Percentiles rank a stretch among this genome's conserved stretches.
phyloP scores from a whole-genome alignment of 768 basidiomycete species.

The Collybia sp. region DNA sequence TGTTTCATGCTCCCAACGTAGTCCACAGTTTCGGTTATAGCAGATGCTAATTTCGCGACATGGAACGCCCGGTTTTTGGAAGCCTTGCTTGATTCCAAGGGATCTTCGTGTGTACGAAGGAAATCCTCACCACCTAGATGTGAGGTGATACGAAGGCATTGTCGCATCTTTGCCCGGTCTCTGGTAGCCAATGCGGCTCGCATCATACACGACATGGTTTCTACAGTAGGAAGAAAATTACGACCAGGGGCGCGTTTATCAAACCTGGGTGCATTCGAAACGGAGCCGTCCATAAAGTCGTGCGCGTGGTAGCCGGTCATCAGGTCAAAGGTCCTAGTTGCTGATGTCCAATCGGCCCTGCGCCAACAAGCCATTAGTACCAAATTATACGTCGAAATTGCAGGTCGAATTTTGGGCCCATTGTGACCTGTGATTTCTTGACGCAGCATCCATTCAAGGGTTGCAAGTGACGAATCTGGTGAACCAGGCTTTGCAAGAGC shows the following conservation, averaged over 20 bases:
- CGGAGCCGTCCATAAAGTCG: constrained; percentile 48
- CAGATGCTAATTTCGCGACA: constrained; percentile 43
- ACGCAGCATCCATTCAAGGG: constrained; percentile 66
- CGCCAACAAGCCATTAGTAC: constrained; percentile 64
- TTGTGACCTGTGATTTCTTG: constrained; percentile 42
- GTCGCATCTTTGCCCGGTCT: constrained; percentile 47
- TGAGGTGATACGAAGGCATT: constrained; percentile 55
- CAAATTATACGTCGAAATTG: constrained; percentile 51
- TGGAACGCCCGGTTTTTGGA: constrained; percentile 34
- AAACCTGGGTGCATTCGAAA: constrained; percentile 27
- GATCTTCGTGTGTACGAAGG: constrained; percentile 10
- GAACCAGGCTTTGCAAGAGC: constrained; percentile 31
- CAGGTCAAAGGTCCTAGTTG: constrained; percentile 55
- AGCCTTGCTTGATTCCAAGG: constrained; percentile 23
- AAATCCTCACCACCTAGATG: constrained; percentile 37
- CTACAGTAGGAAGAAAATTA: constrained; percentile 42
- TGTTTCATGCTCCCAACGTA: constrained; percentile 20
- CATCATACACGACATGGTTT: constrained; percentile 52
- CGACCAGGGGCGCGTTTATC: constrained; percentile 38
- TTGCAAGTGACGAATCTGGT: constrained; percentile 48
- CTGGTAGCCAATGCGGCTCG: constrained; percentile 52
- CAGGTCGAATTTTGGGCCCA: constrained; percentile 42
- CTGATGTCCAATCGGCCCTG: constrained; percentile 56
- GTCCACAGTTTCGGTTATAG: constrained; percentile 36
- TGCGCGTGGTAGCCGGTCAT: constrained; percentile 65